phyloP scores from a whole-genome alignment of 1,139 yeast genomes.

The Magnusiomyces fungicola region DNA sequence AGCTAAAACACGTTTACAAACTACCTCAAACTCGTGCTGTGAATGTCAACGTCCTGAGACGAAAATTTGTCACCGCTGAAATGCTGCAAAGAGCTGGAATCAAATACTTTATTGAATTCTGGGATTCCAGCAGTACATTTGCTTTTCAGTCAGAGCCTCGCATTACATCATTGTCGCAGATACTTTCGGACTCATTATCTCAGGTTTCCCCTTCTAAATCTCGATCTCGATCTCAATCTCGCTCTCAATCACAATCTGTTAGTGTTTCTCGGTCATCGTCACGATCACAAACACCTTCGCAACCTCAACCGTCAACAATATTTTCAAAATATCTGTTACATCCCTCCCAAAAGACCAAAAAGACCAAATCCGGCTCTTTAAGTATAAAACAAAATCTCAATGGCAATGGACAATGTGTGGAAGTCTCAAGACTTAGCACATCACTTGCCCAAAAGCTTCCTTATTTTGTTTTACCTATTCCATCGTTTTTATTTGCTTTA shows the following conservation, averaged over 20 bases:
- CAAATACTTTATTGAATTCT: not conserved
- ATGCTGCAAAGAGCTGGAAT: not conserved
- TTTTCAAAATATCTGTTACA: too few relatives aligned
- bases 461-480: not conserved
- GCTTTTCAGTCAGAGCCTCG: too few relatives aligned
- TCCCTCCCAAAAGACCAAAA: too few relatives aligned
- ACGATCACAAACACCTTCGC: not conserved
- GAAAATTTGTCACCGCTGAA: conserved; percentile 2
- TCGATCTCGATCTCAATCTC: too few relatives aligned
- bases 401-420: not conserved
- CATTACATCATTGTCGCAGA: too few relatives aligned
- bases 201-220: too few relatives aligned
- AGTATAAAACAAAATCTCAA: not conserved
- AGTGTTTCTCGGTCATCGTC: not conserved
- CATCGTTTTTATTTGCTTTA: not conserved
- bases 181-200: too few relatives aligned
- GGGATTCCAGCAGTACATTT: too few relatives aligned
- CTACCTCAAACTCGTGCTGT: not conserved
- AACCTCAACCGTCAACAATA: not conserved
- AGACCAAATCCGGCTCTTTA: too few relatives aligned
- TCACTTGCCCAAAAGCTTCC: not conserved
- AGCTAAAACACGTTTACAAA: not conserved
- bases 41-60: not conserved
- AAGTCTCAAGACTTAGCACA: not conserved
- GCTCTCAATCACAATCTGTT: too few relatives aligned